Percentiles rank a stretch among this genome's conserved stretches.
These are phyloP conservation scores for Tuctoria greenei DNA, from an alignment of 176 grass and related monocot species.

Conservation along the genomic window DNA sequence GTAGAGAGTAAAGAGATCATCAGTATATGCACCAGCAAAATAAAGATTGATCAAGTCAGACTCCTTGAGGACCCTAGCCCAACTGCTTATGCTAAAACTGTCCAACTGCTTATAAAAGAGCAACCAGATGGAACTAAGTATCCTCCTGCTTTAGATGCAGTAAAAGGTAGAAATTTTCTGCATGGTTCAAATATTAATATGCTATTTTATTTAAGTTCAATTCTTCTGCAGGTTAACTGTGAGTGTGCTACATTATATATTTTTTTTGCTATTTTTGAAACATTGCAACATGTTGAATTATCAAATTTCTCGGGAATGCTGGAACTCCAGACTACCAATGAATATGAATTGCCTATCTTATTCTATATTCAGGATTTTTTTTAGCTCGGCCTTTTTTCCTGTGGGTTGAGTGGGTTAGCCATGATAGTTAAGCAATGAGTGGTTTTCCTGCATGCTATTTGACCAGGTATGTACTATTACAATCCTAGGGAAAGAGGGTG, in stretches of 20 bases:
- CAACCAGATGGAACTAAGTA: slow-evolving; percentile 61
- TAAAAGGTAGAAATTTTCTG: slow-evolving; percentile 66
- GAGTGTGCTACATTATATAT: background rate
- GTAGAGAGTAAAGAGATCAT: slow-evolving; percentile 81
- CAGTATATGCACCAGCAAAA: slow-evolving; percentile 80
- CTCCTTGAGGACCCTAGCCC: slow-evolving; percentile 80
- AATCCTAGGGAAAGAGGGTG: background rate
- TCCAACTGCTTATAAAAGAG: slow-evolving; percentile 74
- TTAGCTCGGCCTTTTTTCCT: background rate
- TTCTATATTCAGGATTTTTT: background rate
- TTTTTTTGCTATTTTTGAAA: background rate
- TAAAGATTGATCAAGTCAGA: slow-evolving; percentile 92
- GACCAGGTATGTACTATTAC: background rate
- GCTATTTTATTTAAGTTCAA: slow-evolving; percentile 12
- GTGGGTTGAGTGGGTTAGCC: background rate
- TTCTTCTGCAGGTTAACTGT: slow-evolving; percentile 3
- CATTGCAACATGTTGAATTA: background rate
- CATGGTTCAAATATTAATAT: slow-evolving; percentile 1
- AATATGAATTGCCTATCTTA: background rate
- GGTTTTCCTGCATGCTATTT: background rate
- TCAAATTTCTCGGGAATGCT: background rate
- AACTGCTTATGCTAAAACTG: slow-evolving; percentile 66
- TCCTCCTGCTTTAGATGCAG: slow-evolving; percentile 76
- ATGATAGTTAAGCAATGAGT: background rate
- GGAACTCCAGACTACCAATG: background rate